These are phyloP conservation scores for Scolecobasidium constrictum DNA, from an alignment of 2,329 filamentous ascomycete genomes.

Conservation along the genomic window DNA sequence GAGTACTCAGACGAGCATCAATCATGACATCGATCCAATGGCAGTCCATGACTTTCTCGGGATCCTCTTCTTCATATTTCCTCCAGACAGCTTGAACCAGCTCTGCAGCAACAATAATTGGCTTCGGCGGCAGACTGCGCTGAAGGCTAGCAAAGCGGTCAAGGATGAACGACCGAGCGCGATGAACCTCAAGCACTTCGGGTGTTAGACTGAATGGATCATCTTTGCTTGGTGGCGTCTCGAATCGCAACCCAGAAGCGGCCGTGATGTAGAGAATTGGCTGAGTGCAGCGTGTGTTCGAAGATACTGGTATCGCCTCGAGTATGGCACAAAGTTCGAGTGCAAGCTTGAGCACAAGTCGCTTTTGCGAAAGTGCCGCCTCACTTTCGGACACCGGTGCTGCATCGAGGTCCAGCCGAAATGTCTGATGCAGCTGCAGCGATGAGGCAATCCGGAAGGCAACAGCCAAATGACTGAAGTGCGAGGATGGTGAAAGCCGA, in stretches of 20 bases:
- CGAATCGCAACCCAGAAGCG: neutral
- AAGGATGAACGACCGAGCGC: neutral
- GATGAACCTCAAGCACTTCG: neutral
- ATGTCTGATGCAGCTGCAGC: neutral
- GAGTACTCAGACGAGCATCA: neutral
- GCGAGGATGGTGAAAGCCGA: neutral
- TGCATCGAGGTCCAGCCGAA: too few species aligned
- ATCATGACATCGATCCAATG: neutral
- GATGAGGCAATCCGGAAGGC: neutral
- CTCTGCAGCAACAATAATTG: neutral
- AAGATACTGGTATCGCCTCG: neutral
- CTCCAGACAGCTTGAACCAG: neutral
- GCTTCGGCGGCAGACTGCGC: neutral
- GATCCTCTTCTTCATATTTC: constrained; percentile 1
- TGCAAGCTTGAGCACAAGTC: neutral
- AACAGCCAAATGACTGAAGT: neutral
- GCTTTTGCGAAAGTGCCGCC: neutral
- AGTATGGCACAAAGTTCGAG: neutral
- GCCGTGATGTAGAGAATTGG: neutral
- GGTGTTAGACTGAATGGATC: neutral
- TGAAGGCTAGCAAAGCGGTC: neutral
- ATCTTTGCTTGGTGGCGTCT: neutral
- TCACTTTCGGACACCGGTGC: neutral
- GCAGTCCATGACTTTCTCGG: neutral
- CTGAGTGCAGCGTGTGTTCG: neutral